phyloP scores from a whole-genome alignment of 768 basidiomycete species.

The Boletus vermiculosoides region DNA sequence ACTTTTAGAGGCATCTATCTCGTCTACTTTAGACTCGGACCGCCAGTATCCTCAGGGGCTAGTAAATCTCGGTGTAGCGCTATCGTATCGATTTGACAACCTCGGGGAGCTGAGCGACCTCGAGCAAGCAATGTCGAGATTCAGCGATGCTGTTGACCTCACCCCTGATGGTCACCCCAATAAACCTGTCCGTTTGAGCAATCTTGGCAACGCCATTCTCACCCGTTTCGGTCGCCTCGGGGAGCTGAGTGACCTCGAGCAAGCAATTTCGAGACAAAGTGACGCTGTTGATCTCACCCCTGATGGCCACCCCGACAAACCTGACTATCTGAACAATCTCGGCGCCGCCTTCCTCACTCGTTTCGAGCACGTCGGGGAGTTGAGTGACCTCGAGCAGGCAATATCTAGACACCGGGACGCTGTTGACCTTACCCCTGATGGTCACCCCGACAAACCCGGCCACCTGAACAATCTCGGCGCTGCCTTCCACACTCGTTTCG shows the following conservation, averaged over 20 bases:
- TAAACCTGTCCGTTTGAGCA: neutral
- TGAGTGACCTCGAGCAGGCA: neutral
- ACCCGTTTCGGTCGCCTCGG: neutral
- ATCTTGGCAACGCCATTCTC: too few species aligned
- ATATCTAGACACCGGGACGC: neutral
- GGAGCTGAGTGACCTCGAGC: neutral
- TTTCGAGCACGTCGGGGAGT: neutral
- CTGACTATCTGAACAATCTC: neutral
- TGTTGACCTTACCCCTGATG: neutral
- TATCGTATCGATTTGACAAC: neutral
- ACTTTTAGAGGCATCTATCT: neutral
- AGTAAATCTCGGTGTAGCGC: neutral
- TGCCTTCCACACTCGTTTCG: neutral
- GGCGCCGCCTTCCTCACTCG: neutral
- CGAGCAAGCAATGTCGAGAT: neutral
- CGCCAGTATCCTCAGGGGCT: neutral
- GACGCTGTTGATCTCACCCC: neutral
- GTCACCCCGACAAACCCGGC: neutral
- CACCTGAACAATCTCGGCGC: neutral
- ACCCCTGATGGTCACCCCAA: neutral
- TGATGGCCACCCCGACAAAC: neutral
- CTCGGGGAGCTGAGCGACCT: neutral
- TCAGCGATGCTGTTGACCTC: neutral
- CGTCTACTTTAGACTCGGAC: neutral
- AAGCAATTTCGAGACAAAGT: neutral